Percentiles rank a stretch among this genome's conserved stretches.
Evolutionary conservation across 345 rosid species (phyloP).

Genomic region (Populus alba): DNA sequence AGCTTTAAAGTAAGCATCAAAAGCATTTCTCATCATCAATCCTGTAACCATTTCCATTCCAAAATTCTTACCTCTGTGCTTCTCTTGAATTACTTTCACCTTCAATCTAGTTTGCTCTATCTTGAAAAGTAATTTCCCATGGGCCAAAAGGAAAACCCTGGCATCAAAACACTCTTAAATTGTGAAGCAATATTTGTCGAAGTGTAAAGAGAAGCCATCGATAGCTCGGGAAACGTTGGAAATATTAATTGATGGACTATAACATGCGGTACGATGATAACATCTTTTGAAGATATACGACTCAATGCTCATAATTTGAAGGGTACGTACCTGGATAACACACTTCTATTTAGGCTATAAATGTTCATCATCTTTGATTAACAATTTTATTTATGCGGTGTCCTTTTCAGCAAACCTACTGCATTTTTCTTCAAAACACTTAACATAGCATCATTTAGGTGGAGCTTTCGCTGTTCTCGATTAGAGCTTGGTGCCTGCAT

Average conservation of each 20-base stretch:
- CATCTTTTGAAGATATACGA: constrained; percentile 7
- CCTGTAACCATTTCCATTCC: neutral
- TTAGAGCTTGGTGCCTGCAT: neutral
- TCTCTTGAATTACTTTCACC: neutral
- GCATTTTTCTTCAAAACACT: neutral
- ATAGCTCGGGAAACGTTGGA: neutral
- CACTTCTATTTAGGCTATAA: neutral
- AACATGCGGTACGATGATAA: too few species aligned
- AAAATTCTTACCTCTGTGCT: neutral
- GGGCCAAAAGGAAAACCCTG: too few species aligned
- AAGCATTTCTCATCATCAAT: neutral
- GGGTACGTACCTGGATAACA: constrained; percentile 4
- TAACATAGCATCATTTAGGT: neutral
- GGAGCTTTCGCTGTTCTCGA: neutral
- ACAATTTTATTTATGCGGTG: neutral
- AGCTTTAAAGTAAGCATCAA: too few species aligned
- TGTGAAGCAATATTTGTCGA: too few species aligned
- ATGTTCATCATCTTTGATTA: neutral
- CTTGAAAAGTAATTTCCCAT: too few species aligned
- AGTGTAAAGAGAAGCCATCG: neutral
- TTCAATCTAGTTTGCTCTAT: neutral
- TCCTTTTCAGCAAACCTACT: neutral
- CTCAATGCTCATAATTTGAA: neutral
- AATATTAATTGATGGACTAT: neutral
- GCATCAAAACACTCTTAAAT: too few species aligned